A percentile compares a stretch with the other conserved stretches of the same genome.
These are phyloP conservation scores for Ambrosiella xylebori DNA, from an alignment of 2,329 filamentous ascomycete genomes.

Conservation along the genomic window DNA sequence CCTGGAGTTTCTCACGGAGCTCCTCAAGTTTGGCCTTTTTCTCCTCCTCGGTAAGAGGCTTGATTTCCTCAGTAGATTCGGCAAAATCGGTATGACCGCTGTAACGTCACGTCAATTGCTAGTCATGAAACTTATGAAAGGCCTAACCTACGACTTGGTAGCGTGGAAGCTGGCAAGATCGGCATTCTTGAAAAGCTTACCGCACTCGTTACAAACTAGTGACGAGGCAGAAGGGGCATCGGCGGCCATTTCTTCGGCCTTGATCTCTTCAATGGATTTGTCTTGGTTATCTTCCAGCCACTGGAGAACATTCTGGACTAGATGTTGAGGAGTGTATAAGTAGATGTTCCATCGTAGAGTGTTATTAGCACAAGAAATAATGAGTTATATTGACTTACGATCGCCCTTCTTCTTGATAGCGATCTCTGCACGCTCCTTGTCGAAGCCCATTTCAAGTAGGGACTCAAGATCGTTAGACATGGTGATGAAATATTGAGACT, in stretches of 20 bases:
- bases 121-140: not conserved
- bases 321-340: not conserved
- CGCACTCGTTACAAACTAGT: slow-evolving; percentile 85
- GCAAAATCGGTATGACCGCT: slow-evolving; percentile 79
- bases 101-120: not conserved
- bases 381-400: slow-evolving; percentile 32
- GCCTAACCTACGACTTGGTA: slow-evolving; percentile 49
- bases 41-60: slow-evolving; percentile 78
- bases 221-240: slow-evolving; percentile 47
- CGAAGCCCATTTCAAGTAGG: slow-evolving; percentile 62
- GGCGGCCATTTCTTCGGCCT: slow-evolving; percentile 12
- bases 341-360: too few species aligned
- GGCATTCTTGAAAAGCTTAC: slow-evolving; percentile 71
- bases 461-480: slow-evolving; percentile 32
- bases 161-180: slow-evolving; percentile 81
- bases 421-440: slow-evolving; percentile 61
- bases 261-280: slow-evolving; percentile 49
- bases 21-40: slow-evolving; percentile 67
- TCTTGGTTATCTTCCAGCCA: slow-evolving; percentile 91
- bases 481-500: not conserved
- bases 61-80: slow-evolving; percentile 84
- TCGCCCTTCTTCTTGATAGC: slow-evolving; percentile 73
- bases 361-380: not conserved
- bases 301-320: slow-evolving; percentile 77
- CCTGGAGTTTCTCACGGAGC: slow-evolving; percentile 51